Conservation (phyloP, 2,329 filamentous ascomycete genomes). For the Colletotrichum sp. region DNA sequence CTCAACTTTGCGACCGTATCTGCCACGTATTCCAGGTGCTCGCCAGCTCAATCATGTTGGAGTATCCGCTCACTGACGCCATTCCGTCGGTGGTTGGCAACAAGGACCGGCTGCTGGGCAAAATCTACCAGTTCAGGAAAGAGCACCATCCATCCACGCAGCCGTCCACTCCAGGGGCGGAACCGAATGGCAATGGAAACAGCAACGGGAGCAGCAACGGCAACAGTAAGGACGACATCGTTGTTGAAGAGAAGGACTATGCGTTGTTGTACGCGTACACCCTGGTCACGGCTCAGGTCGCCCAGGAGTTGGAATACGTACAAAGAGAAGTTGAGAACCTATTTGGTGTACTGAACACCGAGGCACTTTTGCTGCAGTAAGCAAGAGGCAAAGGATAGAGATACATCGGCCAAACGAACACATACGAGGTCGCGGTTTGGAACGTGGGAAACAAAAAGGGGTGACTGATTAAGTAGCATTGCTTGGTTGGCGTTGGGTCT, state of each 20-base stretch:
- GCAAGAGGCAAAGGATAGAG: not conserved
- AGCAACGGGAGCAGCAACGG: conserved; percentile 1
- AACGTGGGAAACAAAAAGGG: not conserved
- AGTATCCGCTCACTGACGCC: conserved; percentile 90
- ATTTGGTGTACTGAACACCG: conserved; percentile 68
- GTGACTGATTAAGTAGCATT: not conserved
- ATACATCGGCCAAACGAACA: not conserved
- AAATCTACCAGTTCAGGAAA: conserved; percentile 86
- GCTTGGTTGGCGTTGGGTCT: not conserved
- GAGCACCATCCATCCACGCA: conserved; percentile 55
- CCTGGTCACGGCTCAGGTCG: conserved; percentile 70
- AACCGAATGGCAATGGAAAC: conserved; percentile 20
- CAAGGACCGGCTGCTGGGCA: conserved; percentile 82
- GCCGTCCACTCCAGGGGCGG: conserved; percentile 20
- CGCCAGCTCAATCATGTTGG: conserved; percentile 90
- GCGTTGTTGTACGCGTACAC: conserved; percentile 92
- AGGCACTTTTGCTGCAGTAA: conserved; percentile 62
- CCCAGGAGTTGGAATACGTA: conserved; percentile 66
- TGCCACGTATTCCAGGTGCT: conserved; percentile 88
- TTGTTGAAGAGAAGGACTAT: conserved; percentile 79
- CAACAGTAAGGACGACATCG: conserved; percentile 31
- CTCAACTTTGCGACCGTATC: conserved; percentile 83
- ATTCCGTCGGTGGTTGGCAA: conserved; percentile 83
- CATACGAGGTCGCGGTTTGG: not conserved
- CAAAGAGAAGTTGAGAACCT: conserved; percentile 66